Percentiles rank a stretch among this genome's conserved stretches.
Evolutionary conservation across 441 rosid genomes (phyloP).

Genomic region (Brassica balearica): DNA sequence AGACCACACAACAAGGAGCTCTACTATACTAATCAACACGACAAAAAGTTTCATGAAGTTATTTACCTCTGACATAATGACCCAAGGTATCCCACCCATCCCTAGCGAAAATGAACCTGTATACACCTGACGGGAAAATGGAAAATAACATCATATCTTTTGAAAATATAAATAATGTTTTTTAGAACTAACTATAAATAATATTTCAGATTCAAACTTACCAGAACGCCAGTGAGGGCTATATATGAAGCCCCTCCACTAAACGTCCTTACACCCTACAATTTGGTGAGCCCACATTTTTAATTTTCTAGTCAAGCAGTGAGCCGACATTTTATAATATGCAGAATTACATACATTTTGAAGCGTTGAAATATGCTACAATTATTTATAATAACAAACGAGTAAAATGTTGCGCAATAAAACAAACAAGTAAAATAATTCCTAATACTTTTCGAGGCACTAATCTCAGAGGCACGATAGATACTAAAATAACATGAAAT

Average conservation of each 20-base stretch:
- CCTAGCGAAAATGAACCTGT: constrained; percentile 63
- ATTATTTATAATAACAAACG: no score
- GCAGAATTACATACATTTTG: not conserved
- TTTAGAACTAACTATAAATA: not conserved
- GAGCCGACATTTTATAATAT: not conserved
- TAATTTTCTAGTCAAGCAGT: not conserved
- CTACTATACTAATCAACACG: not conserved
- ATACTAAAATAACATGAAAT: not conserved
- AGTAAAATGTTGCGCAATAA: no score
- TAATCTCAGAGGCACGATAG: not conserved
- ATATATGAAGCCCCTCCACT: constrained; percentile 49
- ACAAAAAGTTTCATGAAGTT: not conserved
- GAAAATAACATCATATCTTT: constrained; percentile 15
- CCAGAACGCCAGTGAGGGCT: constrained; percentile 75
- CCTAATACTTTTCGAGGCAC: not conserved
- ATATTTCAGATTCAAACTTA: constrained; percentile 38
- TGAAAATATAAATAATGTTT: not conserved
- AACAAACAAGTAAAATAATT: not conserved
- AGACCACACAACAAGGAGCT: not conserved
- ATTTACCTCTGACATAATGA: constrained; percentile 70
- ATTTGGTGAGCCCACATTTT: constrained; percentile 2
- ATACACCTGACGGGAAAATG: constrained; percentile 49
- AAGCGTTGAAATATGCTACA: not conserved
- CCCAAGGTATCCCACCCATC: constrained; percentile 71
- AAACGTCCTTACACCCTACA: constrained; percentile 55